Base-by-base conservation (phyloP, 257 asterid genomes). In the Jacaranda copaia region DNA sequence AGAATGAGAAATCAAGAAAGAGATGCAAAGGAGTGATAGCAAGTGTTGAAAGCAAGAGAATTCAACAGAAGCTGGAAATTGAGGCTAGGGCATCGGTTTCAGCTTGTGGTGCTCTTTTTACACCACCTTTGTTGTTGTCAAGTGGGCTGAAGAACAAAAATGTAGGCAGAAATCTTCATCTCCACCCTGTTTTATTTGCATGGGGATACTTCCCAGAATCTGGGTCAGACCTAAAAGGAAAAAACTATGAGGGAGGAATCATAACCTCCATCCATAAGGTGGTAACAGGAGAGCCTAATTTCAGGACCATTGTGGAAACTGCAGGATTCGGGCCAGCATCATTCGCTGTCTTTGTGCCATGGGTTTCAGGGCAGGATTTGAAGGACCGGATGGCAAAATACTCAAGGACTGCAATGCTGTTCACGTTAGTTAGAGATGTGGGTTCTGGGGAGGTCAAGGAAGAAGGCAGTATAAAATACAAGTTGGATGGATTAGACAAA, bases 191-290 rank as follows among this genome's bases (percentile, higher is more conserved):
- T 57, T 20, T 81, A 6, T 36, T 77, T 4, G 89, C 88, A 8
- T 90, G 96, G 96, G 96, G 93, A 56, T 88, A 90, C 80, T 88
- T 90, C 61, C 96, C 96, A 0, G 88, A 90, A 61, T 65, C 80
- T 3, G 49, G 18, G 6, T 52, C 87, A 3, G 81, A 82, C 6
- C 20, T 90, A 4, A 55, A 75, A 64, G 96, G 91, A 3, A 88
- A 80, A 42, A 67, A 65, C 62, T 87, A 74, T 4, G 88, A 88
- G 66, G 96, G 96, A 53, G 93, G 91, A 42, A 90, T 88, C 78
- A 81, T 88, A 20, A 88, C 90, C 42, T 70, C 86, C n/a, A 56
- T 90, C 5, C 88, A 88, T 52, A 84, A 86, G 73, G 81, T 90
- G 46, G 66, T 74, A 1, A 69, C 83, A 0, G 80, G 74, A 51